Evolutionary conservation across 306 rosid species (phyloP).

Genomic region (Senna siamea): DNA sequence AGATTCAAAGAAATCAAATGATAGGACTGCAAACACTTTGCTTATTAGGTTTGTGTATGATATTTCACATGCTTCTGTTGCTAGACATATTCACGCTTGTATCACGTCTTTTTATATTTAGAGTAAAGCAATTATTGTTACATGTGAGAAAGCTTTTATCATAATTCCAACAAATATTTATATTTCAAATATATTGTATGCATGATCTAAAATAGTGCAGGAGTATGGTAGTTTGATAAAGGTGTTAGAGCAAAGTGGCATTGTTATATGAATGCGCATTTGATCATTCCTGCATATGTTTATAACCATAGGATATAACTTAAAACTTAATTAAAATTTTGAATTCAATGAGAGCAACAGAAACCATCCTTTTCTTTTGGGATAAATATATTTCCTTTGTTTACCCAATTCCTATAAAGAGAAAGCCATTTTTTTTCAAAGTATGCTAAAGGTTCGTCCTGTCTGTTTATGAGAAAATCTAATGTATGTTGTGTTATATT

Average conservation of each 20-base stretch:
- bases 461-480: constrained; percentile 22
- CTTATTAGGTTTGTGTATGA: constrained; percentile 62
- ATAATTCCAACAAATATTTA: background rate
- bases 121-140: background rate
- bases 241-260: constrained; percentile 1
- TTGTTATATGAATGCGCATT: background rate
- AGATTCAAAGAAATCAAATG: constrained; percentile 68
- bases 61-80: background rate
- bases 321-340: constrained; percentile 13
- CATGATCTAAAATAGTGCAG: background rate
- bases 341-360: constrained; percentile 5
- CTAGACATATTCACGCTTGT: background rate
- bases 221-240: constrained; percentile 10
- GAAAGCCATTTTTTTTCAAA: constrained; percentile 14
- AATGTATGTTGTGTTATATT: background rate
- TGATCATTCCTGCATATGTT: constrained; percentile 7
- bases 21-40: constrained; percentile 65
- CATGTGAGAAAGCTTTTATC: background rate
- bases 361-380: background rate
- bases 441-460: constrained; percentile 14
- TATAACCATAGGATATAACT: background rate
- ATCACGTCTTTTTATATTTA: background rate
- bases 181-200: background rate
- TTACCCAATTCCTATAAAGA: background rate
- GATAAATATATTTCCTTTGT: background rate